phyloP scores from a whole-genome alignment of 257 asterid genomes.

The Orobanche coerulescens region DNA sequence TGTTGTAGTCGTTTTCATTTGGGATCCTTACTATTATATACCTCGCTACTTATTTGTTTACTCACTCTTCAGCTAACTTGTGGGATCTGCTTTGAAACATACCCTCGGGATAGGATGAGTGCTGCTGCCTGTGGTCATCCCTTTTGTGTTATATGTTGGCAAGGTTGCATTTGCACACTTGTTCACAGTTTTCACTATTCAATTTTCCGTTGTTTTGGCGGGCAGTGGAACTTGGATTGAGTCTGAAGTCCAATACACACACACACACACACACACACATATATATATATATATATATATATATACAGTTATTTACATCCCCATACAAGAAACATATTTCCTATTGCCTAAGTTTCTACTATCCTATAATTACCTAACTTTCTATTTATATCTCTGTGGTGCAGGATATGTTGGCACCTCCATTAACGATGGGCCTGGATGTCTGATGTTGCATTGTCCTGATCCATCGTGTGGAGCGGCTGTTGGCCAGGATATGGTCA shows the following conservation, averaged over 20 bases:
- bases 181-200: slow-evolving; percentile 11
- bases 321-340: background rate
- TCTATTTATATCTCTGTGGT: slow-evolving; percentile 25
- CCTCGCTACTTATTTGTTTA: slow-evolving; percentile 16
- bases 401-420: slow-evolving; percentile 71
- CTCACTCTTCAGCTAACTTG: slow-evolving; percentile 67
- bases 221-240: background rate
- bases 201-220: slow-evolving; percentile 9
- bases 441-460: slow-evolving; percentile 88
- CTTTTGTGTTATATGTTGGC: slow-evolving; percentile 76
- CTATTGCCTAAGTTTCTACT: slow-evolving; percentile 15
- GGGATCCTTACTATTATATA: slow-evolving; percentile 5
- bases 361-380: background rate
- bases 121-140: slow-evolving; percentile 90
- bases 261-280: background rate
- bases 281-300: no score
- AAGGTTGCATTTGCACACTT: slow-evolving; percentile 41
- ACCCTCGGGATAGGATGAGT: slow-evolving; percentile 45
- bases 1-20: slow-evolving; percentile 1
- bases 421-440: slow-evolving; percentile 93
- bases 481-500: slow-evolving; percentile 80
- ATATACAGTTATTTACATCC: background rate
- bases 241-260: background rate
- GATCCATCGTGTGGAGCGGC: slow-evolving; percentile 91
- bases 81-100: slow-evolving; percentile 87